Base-by-base conservation (phyloP, 257 asterid genomes). In the Penstemon davidsonii region DNA sequence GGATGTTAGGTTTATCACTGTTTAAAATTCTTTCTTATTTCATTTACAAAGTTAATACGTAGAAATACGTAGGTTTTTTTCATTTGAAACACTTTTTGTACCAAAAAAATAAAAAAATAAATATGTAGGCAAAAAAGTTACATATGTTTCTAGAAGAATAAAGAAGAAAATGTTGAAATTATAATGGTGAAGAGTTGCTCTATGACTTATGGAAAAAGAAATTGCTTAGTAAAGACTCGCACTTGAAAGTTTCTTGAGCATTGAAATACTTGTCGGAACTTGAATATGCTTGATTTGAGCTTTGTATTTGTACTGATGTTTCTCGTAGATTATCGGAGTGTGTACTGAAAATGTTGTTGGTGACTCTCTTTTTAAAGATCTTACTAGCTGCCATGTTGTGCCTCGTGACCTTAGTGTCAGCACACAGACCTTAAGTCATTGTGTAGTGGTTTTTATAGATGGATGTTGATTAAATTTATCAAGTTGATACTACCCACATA, bases 211-310 rank as follows among this genome's bases (percentile, higher is more conserved):
- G 71, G 9, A 54, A 37, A 70, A 38, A 62, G 62, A 51, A 60
- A 38, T 62, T 60, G 66, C 41, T 55, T 43, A 5, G 63, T 69
- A 54, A 11, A 45, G 39, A 41, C 18, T 15, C 80, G 11, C 61
- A 71, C 75, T 55, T 71, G 75, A 62, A 62, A 42, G 70, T 55
- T 71, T 71, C 64, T 62, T 63, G 63, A 25, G 53, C 69, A 51
- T 8, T 6, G 38, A 15, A 61, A 51, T 36, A 19, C 40, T 53
- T 71, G 43, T 47, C 40, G 8, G 46, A 10, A 6, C 52, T 6
- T 54, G 67, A 49, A 72, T 59, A 57, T 61, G 18, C 64, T 40
- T 76, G 71, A 52, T 44, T 57, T 42, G 68, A 67, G 64, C 52
- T 67, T 51, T 72, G 68, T 38, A 33, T 72, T 36, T 68, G 68